Percentiles rank a stretch among this genome's conserved stretches.
phyloP scores from a whole-genome alignment of 2,329 filamentous ascomycete genomes.

The Periconia sp. region DNA sequence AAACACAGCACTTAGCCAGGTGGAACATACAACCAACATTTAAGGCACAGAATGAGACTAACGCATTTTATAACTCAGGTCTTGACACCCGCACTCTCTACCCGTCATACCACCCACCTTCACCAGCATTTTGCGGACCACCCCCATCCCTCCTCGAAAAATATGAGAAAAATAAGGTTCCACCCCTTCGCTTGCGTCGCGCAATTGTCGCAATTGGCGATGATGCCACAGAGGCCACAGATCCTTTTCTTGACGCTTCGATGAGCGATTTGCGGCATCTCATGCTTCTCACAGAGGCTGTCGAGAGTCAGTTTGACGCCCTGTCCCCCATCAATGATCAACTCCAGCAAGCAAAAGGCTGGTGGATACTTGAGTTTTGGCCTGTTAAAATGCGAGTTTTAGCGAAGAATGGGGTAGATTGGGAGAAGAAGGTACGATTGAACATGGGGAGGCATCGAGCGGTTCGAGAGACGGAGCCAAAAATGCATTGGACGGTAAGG shows the following conservation, averaged over 20 bases:
- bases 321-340: constrained; percentile 51
- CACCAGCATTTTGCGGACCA: constrained; percentile 41
- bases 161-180: constrained; percentile 41
- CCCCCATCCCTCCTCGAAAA: constrained; percentile 44
- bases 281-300: constrained; percentile 46
- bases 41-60: too few species aligned
- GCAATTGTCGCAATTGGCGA: constrained; percentile 14
- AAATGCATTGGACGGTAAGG: constrained; percentile 54
- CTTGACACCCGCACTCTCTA: constrained; percentile 51
- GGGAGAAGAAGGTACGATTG: constrained; percentile 46
- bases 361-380: constrained; percentile 55
- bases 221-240: not conserved
- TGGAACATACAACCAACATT: too few species aligned
- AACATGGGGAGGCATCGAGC: constrained; percentile 49
- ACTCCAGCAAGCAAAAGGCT: constrained; percentile 43
- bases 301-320: constrained; percentile 53
- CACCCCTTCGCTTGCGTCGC: constrained; percentile 39
- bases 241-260: not conserved
- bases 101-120: constrained; percentile 44
- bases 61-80: too few species aligned
- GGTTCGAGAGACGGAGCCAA: constrained; percentile 45
- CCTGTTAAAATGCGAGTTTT: constrained; percentile 49
- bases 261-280: constrained; percentile 13
- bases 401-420: constrained; percentile 35
- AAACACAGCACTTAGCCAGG: too few species aligned